A percentile compares a stretch with the other conserved stretches of the same genome.
These are phyloP conservation scores for Magnusiomyces paraingens DNA, from an alignment of 1,139 yeast species.

Conservation along the genomic window DNA sequence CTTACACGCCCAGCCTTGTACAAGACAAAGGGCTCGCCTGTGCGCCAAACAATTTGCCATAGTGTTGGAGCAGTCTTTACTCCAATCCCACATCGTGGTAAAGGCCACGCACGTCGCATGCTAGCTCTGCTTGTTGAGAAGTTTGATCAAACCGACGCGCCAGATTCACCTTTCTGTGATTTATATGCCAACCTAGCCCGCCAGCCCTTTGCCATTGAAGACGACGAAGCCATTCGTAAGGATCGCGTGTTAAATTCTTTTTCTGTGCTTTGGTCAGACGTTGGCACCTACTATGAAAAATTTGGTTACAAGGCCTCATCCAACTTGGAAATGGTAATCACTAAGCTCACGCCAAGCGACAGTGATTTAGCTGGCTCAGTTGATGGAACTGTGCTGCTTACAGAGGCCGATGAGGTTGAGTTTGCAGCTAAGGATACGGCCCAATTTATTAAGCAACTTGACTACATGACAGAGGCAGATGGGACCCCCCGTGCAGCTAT, in stretches of 20 bases:
- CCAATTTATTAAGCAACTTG: constrained; percentile 25
- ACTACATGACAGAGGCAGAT: constrained; percentile 28
- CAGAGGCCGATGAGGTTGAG: not conserved
- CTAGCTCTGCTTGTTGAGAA: constrained; percentile 35
- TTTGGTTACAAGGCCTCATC: constrained; percentile 43
- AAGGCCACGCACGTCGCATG: constrained; percentile 60
- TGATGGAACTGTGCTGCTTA: not conserved
- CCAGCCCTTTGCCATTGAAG: constrained; percentile 30
- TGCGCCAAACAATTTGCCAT: constrained; percentile 34
- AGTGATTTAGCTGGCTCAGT: not conserved
- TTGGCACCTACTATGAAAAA: constrained; percentile 57
- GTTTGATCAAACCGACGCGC: constrained; percentile 34
- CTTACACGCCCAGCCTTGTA: constrained; percentile 36
- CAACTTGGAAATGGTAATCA: constrained; percentile 3
- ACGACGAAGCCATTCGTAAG: not conserved
- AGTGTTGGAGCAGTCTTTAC: constrained; percentile 67
- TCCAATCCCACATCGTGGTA: constrained; percentile 48
- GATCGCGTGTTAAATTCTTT: not conserved
- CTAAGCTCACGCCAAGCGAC: not conserved
- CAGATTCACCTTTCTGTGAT: constrained; percentile 26
- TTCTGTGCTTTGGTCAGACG: constrained; percentile 59
- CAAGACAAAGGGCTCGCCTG: constrained; percentile 24
- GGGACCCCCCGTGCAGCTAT: constrained; percentile 32
- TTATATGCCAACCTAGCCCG: constrained; percentile 28
- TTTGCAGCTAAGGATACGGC: constrained; percentile 24